These are phyloP conservation scores for Kondoa subrosea DNA, from an alignment of 768 basidiomycete genomes.

Conservation along the genomic window DNA sequence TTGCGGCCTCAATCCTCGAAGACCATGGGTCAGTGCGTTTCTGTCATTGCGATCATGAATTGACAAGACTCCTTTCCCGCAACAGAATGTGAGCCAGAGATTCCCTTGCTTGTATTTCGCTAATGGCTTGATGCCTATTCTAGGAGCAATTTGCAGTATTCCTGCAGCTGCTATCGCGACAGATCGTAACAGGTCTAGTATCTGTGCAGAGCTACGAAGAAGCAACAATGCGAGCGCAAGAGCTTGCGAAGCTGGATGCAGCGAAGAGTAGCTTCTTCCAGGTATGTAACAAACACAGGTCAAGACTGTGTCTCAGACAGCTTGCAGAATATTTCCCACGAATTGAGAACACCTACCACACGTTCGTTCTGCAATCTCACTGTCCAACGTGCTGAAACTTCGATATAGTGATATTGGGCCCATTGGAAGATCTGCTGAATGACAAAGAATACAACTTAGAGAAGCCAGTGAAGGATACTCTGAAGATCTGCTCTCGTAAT, in stretches of 20 bases:
- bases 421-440: conserved; percentile 18
- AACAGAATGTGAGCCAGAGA: too few relatives aligned
- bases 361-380: too few relatives aligned
- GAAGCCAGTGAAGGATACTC: conserved; percentile 2
- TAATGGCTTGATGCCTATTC: too few relatives aligned
- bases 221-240: conserved; percentile 16
- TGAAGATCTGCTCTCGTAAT: conserved; percentile 17
- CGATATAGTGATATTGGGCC: conserved; percentile 22
- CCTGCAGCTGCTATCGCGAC: conserved; percentile 16
- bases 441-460: conserved; percentile 11
- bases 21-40: too few relatives aligned
- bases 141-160: conserved; percentile 17
- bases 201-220: conserved; percentile 20
- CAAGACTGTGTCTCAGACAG: neutral
- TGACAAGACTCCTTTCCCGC: too few relatives aligned
- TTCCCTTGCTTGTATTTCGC: too few relatives aligned
- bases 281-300: neutral
- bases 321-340: conserved; percentile 12
- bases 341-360: conserved; percentile 19
- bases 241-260: conserved; percentile 20
- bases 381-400: too few relatives aligned
- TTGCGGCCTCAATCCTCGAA: conserved; percentile 16
- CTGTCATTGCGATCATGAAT: too few relatives aligned
- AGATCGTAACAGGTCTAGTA: conserved; percentile 18
- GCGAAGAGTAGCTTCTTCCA: conserved; percentile 21